Evolutionary conservation across 345 rosid species (phyloP), one percentile per base, ranked within the genome.

Genomic region (Salix suchowensis): DNA sequence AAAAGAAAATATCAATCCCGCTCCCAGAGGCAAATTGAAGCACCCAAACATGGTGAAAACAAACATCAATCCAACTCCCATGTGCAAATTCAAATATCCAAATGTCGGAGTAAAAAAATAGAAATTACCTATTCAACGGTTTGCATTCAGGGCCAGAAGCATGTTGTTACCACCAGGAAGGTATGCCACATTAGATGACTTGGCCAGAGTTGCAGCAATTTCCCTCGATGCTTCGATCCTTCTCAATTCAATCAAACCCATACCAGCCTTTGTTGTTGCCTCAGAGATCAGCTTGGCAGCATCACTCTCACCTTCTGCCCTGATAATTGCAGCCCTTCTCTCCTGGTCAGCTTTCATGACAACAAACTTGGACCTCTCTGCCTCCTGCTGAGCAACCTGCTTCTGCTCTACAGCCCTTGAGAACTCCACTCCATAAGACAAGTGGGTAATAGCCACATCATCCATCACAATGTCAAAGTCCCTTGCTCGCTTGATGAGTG

Each of bases 321-420:
- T 85, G 62, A 96, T 90, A 83, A 96, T 73, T 18, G 99, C 97
- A 48, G 99, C 98, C 83, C 97, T 88, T 85, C 97, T 94, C 88
- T 96, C 99, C 82, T 94, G 99, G 76, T 96, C 99, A 80, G 99
- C 98, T 77, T 94, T 96, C 90, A 86, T 86, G 84, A 96, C 99
- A 26, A 96, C 88, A 74, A 94, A 96, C 80, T 90, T 96, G 0
- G 98, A 96, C 82, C 99, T 83, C 82, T 94, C 99, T 0, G 99
- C 99, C 81, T 96, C 99, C 87, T 94, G 99, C 79, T 96, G 99
- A 0, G 99, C 99, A 39, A 96, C 99, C 86, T 96, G 99, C 84
- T 96, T 96, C 79, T 90, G 93, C 89, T 96, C 98, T 8, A 94
- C 99, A 0, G 99, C 98, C 84, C 88, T 91, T 0, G 98, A 96